Evolutionary conservation across 2,329 filamentous ascomycete genomes (phyloP).

Genomic region (Aspergillus pseudoviridinutans): DNA sequence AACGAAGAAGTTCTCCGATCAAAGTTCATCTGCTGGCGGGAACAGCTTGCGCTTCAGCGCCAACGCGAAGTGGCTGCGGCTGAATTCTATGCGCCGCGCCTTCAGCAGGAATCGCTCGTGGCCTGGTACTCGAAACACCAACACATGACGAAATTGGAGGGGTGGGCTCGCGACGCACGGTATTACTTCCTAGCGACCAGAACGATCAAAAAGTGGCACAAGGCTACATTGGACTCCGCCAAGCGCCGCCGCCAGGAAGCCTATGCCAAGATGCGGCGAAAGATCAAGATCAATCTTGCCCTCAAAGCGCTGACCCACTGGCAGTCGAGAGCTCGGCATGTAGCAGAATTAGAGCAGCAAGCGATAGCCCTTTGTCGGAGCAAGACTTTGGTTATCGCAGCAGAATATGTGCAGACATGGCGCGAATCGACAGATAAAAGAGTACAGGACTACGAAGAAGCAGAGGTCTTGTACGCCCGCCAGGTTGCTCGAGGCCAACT

Average conservation of each 20-base stretch:
- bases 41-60: constrained; percentile 35
- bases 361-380: constrained; percentile 34
- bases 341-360: constrained; percentile 37
- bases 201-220: constrained; percentile 50
- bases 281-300: constrained; percentile 53
- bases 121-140: constrained; percentile 36
- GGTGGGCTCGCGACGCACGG: constrained; percentile 52
- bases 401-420: constrained; percentile 41
- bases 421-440: constrained; percentile 36
- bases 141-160: constrained; percentile 46
- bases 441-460: constrained; percentile 32
- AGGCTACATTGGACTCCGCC: constrained; percentile 47
- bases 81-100: constrained; percentile 42
- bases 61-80: constrained; percentile 39
- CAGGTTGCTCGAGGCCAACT: constrained; percentile 37
- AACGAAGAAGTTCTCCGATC: constrained; percentile 31
- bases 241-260: constrained; percentile 53
- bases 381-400: constrained; percentile 32
- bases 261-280: constrained; percentile 52
- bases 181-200: constrained; percentile 54
- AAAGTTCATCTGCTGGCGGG: constrained; percentile 36
- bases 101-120: constrained; percentile 38
- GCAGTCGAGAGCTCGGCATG: constrained; percentile 29
- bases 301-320: constrained; percentile 39
- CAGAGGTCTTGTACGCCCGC: constrained; percentile 36